Base-by-base conservation (phyloP, 2,329 filamentous ascomycete genomes). In the Dactylonectria macrodidyma region DNA sequence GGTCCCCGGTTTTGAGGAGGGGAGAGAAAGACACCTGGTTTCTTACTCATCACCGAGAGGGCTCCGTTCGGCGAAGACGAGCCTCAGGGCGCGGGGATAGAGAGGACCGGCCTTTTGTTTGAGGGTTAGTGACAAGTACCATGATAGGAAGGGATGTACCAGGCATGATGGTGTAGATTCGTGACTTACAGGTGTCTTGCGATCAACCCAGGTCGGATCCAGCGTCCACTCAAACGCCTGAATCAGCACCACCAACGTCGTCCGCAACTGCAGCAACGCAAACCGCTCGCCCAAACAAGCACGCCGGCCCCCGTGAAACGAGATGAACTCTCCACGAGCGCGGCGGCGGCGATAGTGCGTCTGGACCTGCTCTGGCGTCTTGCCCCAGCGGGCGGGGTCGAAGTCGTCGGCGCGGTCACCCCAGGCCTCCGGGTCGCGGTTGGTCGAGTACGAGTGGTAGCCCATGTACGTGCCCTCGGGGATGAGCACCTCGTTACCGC, bases 251-350 rank as follows among this genome's bases (percentile, higher is more conserved):
- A 78, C 75, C 48, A 83, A 67, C 0, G 80, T 79, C 14, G 79
- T 75, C 38, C 80, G 77, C 44, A 82, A 71, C 64, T 82, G 74
- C 52, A 81, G 67, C 74, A 84, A 69, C 5, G 81, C 82, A 64
- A 82, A 84, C 48, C 76, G 77, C 72, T 83, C 79, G 1, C 83
- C 83, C 33, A 84, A 69, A 67, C 83, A 84, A 5, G 79, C 79
- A 48, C 83, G 74, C 12, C 76, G 74, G 5, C 81, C 81, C 11
- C 82, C 81, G 55, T 84, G 81, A 65, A 84, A 84, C 24, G 79
- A 79, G 62, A 84, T 82, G 66, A 83, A 83, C 30, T 79, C 77
- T 19, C 78, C 81, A 56, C 78, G 80, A 9, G 77, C 77, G 30
- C 79, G 79, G 5, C 78, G 78, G 16, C 77, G 77, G 11, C 82